Evolutionary conservation across 73 alveolate genomes (phyloP).

Genomic region (Tetrahymena malaccensis): DNA sequence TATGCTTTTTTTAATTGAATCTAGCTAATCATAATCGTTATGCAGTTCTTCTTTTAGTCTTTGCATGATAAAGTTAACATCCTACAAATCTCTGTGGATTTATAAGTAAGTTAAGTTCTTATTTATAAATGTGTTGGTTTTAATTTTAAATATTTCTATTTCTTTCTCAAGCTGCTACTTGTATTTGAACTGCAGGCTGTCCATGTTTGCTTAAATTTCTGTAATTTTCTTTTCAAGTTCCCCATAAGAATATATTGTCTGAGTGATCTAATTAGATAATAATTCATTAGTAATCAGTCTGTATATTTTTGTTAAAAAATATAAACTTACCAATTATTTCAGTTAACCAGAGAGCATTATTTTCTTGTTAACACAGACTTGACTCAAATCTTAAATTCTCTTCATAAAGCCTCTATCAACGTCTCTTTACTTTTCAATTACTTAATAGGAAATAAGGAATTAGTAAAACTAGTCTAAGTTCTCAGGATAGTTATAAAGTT

Average conservation of each 20-base stretch:
- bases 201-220: neutral
- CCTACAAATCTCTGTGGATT: neutral
- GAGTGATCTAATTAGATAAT: neutral
- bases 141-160: neutral
- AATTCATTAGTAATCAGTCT: neutral
- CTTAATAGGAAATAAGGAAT: neutral
- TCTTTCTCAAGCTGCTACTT: neutral
- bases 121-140: neutral
- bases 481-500: neutral
- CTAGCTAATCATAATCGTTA: neutral
- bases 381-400: neutral
- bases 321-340: neutral
- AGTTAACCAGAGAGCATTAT: neutral
- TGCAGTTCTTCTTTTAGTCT: neutral
- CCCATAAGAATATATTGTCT: neutral
- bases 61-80: neutral
- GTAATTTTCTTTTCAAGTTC: neutral
- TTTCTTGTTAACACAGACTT: neutral
- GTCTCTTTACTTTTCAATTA: neutral
- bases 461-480: neutral
- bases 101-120: neutral
- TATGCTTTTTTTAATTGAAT: neutral
- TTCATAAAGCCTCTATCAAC: neutral
- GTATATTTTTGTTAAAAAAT: neutral
- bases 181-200: neutral